Evolutionary conservation across 768 basidiomycete genomes (phyloP).

Genomic region (Lactarius hatsudake): DNA sequence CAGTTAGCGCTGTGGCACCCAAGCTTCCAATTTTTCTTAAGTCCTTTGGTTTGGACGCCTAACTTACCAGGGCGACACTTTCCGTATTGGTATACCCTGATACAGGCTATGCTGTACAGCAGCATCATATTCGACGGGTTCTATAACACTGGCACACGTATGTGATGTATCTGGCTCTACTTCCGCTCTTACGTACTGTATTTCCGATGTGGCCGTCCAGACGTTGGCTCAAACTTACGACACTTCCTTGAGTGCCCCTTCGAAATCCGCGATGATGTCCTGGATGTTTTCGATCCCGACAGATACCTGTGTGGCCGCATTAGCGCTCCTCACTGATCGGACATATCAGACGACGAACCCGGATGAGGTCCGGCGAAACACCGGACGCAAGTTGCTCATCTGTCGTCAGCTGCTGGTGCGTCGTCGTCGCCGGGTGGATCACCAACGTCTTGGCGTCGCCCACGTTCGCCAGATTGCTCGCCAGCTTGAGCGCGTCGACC

Average conservation of each 20-base stretch:
- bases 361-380: conserved; percentile 72
- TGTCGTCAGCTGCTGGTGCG: conserved; percentile 63
- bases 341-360: conserved; percentile 42
- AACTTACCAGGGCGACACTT: not conserved
- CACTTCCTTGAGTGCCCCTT: conserved; percentile 36
- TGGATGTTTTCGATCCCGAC: conserved; percentile 43
- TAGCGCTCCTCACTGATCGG: not conserved
- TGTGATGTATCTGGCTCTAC: not conserved
- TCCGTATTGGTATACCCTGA: not conserved
- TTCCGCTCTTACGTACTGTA: not conserved
- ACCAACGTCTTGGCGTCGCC: conserved; percentile 80
- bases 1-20: not conserved
- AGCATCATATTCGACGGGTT: not conserved
- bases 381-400: conserved; percentile 65
- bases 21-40: not conserved
- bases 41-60: not conserved
- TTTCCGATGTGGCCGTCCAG: not conserved
- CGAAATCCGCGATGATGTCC: conserved; percentile 46
- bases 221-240: conserved; percentile 7
- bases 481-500: conserved; percentile 69
- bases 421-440: conserved; percentile 76
- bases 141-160: not conserved
- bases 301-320: conserved; percentile 34
- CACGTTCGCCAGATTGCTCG: conserved; percentile 71
- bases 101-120: not conserved